Base-by-base conservation (phyloP, 2,329 filamentous ascomycete genomes). In the Rhinocladiella similis region DNA sequence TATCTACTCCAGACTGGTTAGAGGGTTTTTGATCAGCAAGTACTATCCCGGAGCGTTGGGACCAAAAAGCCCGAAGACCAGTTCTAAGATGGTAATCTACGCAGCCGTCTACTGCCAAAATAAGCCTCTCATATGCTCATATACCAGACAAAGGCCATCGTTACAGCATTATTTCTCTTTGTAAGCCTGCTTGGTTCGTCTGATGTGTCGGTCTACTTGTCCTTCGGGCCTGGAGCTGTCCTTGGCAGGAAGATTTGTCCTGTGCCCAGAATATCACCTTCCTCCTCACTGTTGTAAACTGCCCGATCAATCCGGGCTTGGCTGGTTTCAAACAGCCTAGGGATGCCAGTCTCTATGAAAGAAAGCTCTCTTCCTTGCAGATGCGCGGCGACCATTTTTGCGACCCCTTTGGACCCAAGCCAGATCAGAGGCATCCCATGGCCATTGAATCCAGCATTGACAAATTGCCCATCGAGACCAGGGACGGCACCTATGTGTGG, bases 381-480 rank as follows among this genome's bases (percentile, higher is more conserved):
- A 1, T 55, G 71, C 55, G 66, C 63, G n/a, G 69, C 41, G 56
- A 86, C 76, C 80, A 87, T 83, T 18, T 74, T 71, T 1, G 79
- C 80, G 52, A 88, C 62, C 0, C 81, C 84, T 59, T 75, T 73
- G 4, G 66, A 19, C 75, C 81, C 29, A 33, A 33, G 29, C 29
- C 29, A 33, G 53, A 83, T 83, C 38, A 84, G 68, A 1, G 84
- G 84, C 85, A 87, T 87, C 0, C 84, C 83, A 66, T 87, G 83
- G 1, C 85, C 85, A 63, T 86, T 85, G 60, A 87, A 87, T 7
- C 82, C 78, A 3, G 80, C 82, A 35, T 78, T 76, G 1, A 84
- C 72, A 75, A 81, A 85, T 25, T 87, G 66, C 0, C 76, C 75
- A 4, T 70, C 60, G 49, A 69, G 68, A 1, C 68, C 71, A 1